Evolutionary conservation across 371 early-diverging fungal species (phyloP), one percentile per base, ranked within the genome.

Genomic region (Mortierella sp.): DNA sequence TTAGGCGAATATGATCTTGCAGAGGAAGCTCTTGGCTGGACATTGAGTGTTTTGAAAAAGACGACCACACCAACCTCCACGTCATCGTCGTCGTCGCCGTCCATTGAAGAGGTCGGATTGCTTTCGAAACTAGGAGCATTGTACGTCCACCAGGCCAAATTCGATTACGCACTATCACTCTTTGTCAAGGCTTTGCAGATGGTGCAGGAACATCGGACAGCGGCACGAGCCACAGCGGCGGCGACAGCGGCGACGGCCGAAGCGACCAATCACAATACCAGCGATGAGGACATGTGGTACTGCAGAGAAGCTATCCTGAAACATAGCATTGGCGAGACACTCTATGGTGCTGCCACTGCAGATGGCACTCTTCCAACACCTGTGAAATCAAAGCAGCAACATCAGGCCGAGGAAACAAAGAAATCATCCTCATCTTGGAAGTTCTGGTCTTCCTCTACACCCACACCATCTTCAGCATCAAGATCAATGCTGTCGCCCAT

Each of bases 291-390:
- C 18, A 61, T 69, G 69, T 74, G 76, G 76, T 64, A 51, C 49
- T 74, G 76, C 18, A 59, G 76, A 5, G 76, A 74, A 46, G 76
- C 76, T 0, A 74, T 74, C 39, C 24, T 74, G 66, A 74, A 54
- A 23, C 39, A 61, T 59, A 74, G 76, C 26, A 74, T 74, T 57
- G 76, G 76, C 31, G 76, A 74, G 47, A 65, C 76, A 0, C 58
- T 74, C 27, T 62, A 55, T 38, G 73, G 73, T 7, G 65, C 70
- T 14, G 61, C 69, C 0, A 60, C 64, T 13, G 46, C 61, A n/a
- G n/a, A n/a, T n/a, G n/a, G n/a, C n/a, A n/a, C n/a, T n/a, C n/a
- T n/a, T n/a, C n/a, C n/a, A n/a, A n/a, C n/a, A n/a, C n/a, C n/a
- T 13, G 16, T 34, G 5, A 19, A 21, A 7, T 39, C 55, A 42